These are phyloP conservation scores for Phytophthora hybrid DNA, from an alignment of 352 stramenopile genomes.

Conservation along the genomic window DNA sequence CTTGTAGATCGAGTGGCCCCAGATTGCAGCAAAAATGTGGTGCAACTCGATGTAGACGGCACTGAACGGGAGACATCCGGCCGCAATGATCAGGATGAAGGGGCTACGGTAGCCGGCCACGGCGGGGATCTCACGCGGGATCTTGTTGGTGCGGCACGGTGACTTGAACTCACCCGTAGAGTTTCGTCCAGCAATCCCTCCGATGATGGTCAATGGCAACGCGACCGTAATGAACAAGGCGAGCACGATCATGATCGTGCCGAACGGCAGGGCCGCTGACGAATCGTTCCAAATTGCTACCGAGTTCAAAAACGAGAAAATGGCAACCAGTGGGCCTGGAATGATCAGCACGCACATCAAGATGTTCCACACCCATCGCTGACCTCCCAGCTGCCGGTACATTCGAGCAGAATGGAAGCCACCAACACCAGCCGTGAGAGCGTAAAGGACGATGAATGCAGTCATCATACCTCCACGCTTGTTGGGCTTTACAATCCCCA, in stretches of 20 bases:
- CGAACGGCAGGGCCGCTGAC: conserved; percentile 95
- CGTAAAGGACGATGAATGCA: conserved; percentile 95
- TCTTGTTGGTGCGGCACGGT: conserved; percentile 96
- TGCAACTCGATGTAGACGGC: conserved; percentile 99
- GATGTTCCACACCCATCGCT: conserved; percentile 97
- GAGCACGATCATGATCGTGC: conserved; percentile 96
- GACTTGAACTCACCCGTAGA: conserved; percentile 92
- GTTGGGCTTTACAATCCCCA: conserved; percentile 94
- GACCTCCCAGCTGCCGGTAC: conserved; percentile 95
- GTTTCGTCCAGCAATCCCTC: conserved; percentile 95
- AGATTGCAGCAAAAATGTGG: conserved; percentile 98
- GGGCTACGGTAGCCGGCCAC: conserved; percentile 91
- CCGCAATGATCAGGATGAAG: conserved; percentile 91
- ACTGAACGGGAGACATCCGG: conserved; percentile 97
- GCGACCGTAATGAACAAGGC: conserved; percentile 93
- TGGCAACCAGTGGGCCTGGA: conserved; percentile 87
- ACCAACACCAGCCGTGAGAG: conserved; percentile 93
- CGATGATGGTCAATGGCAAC: conserved; percentile 95
- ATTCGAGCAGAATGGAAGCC: conserved; percentile 94
- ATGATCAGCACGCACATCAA: conserved; percentile 93
- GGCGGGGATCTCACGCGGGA: conserved; percentile 94
- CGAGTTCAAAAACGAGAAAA: conserved; percentile 97
- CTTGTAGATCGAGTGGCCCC: conserved; percentile 99
- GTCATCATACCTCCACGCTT: conserved; percentile 94
- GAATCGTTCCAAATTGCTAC: conserved; percentile 96